These are phyloP conservation scores for Penicillium turbatum DNA, from an alignment of 495 filamentous ascomycete genomes.

Conservation along the genomic window DNA sequence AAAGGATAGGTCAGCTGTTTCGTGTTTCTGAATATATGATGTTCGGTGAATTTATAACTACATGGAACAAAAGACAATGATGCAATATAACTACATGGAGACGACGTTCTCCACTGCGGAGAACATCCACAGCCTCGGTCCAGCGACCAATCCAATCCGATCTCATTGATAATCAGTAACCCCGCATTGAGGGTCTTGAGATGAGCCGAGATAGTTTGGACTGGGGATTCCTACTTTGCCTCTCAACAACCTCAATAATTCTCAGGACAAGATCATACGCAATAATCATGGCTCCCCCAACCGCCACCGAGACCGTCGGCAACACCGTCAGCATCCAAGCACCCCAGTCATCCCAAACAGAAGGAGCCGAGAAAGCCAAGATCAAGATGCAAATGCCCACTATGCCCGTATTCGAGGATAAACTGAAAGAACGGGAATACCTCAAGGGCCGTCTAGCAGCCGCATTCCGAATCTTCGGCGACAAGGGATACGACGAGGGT, in stretches of 20 bases:
- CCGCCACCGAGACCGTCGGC: constrained; percentile 26
- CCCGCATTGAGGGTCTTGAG: not conserved
- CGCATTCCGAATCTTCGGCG: constrained; percentile 67
- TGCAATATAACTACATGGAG: too few species aligned
- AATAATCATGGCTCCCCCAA: constrained; percentile 28
- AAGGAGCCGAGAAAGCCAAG: constrained; percentile 29
- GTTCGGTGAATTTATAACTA: too few species aligned
- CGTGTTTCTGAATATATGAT: too few species aligned
- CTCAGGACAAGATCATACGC: not conserved
- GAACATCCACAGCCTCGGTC: not conserved
- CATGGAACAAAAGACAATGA: too few species aligned
- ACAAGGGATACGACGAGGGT: constrained; percentile 62
- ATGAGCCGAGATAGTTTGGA: not conserved
- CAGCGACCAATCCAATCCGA: not conserved
- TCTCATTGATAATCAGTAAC: constrained; percentile 1
- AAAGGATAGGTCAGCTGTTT: too few species aligned
- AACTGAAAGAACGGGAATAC: constrained; percentile 58
- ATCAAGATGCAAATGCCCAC: constrained; percentile 46
- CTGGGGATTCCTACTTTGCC: not conserved
- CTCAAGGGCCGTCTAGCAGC: constrained; percentile 62
- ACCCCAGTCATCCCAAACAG: constrained; percentile 25
- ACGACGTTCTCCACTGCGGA: not conserved
- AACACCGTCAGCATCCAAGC: constrained; percentile 19
- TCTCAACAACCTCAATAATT: not conserved
- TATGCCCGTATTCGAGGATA: constrained; percentile 55